These are phyloP conservation scores for Cladosporium cucumerinum DNA, from an alignment of 2,329 filamentous ascomycete genomes.

Conservation along the genomic window DNA sequence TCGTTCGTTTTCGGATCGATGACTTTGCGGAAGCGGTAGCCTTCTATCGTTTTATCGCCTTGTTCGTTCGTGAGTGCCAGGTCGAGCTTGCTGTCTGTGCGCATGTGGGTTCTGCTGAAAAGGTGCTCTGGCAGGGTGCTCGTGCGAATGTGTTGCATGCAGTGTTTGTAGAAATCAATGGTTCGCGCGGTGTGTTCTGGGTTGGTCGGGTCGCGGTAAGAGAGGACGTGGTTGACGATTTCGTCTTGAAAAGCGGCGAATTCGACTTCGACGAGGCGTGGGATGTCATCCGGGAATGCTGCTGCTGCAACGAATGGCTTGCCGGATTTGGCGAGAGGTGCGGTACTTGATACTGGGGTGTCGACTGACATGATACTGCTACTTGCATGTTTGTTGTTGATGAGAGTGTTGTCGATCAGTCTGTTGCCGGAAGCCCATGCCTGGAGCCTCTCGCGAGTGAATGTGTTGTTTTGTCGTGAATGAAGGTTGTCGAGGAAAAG, in stretches of 20 bases:
- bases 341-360: not conserved
- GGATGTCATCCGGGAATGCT: conserved; percentile 28
- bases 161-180: conserved; percentile 22
- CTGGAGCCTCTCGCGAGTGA: conserved; percentile 2
- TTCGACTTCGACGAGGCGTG: conserved; percentile 40
- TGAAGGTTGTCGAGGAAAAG: conserved; percentile 9
- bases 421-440: not conserved
- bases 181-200: conserved; percentile 30
- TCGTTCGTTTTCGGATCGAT: conserved; percentile 27
- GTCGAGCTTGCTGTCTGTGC: conserved; percentile 15
- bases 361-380: not conserved
- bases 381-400: not conserved
- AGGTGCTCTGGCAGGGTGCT: not conserved
- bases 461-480: not conserved
- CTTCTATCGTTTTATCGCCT: not conserved
- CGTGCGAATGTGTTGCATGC: conserved; percentile 12
- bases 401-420: not conserved
- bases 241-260: conserved; percentile 39
- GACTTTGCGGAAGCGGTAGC: conserved; percentile 29
- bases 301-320: conserved; percentile 23
- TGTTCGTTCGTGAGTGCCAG: conserved; percentile 8
- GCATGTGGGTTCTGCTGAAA: not conserved
- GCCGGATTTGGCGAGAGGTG: not conserved
- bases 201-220: conserved; percentile 30
- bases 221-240: conserved; percentile 33